Evolutionary conservation across 768 basidiomycete species (phyloP).

Genomic region (Mycena chlorophos): DNA sequence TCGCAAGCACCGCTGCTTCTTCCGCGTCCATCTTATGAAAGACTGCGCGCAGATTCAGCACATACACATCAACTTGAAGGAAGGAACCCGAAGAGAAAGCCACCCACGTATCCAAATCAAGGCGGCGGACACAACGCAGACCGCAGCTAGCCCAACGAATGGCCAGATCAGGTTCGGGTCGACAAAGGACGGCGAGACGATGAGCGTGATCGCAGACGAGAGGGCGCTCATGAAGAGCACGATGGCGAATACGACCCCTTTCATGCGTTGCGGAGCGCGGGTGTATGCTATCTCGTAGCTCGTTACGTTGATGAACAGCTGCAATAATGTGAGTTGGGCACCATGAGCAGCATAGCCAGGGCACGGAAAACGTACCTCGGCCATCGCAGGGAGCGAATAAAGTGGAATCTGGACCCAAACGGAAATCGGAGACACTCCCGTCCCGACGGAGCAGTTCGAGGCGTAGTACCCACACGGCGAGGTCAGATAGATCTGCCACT

Average conservation of each 20-base stretch:
- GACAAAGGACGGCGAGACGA: constrained; percentile 34
- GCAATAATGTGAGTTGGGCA: constrained; percentile 17
- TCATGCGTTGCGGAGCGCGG: constrained; percentile 45
- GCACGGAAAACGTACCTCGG: constrained; percentile 21
- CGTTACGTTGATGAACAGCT: constrained; percentile 21
- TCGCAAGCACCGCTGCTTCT: constrained; percentile 20
- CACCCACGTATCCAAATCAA: constrained; percentile 22
- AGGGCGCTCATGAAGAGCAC: constrained; percentile 37
- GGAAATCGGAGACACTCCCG: constrained; percentile 26
- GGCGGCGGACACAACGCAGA: constrained; percentile 23
- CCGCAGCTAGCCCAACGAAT: constrained; percentile 28
- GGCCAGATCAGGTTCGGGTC: constrained; percentile 40
- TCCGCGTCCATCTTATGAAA: constrained; percentile 29
- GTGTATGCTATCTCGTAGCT: constrained; percentile 37
- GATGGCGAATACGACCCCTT: constrained; percentile 40
- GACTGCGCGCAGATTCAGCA: constrained; percentile 1
- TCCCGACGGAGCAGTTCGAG: constrained; percentile 24
- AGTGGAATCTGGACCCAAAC: constrained; percentile 28
- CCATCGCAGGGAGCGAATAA: constrained; percentile 24
- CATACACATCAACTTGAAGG: neutral
- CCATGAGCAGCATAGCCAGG: constrained; percentile 16
- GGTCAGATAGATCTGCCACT: constrained; percentile 28
- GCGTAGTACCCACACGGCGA: constrained; percentile 27
- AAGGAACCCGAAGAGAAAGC: neutral
- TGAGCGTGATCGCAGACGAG: constrained; percentile 32